Conservation (phyloP, 129 eudicot genomes). For the Centaurea solstitialis region DNA sequence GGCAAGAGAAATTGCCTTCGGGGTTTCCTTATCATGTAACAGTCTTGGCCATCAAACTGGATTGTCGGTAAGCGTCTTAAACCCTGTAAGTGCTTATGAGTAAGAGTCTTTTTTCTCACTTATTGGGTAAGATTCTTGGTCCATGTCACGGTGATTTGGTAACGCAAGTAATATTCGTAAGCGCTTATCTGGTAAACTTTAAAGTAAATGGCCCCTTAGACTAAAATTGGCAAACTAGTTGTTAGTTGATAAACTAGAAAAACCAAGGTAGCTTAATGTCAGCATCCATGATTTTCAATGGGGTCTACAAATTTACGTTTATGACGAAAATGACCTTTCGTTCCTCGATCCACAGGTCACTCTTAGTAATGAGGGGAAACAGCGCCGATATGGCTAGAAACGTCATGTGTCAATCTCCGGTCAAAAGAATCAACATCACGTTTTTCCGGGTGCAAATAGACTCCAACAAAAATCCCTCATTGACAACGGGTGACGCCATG, state of each 20-base stretch:
- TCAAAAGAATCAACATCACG: slow-evolving; percentile 69
- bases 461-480: slow-evolving; percentile 23
- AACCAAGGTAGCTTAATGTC: background rate
- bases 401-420: slow-evolving; percentile 74
- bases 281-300: background rate
- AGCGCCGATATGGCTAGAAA: slow-evolving; percentile 82
- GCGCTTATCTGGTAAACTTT: too few species aligned
- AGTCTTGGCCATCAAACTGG: too few species aligned
- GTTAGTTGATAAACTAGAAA: background rate
- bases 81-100: too few species aligned
- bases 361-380: slow-evolving; percentile 81
- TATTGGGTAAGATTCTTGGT: too few species aligned
- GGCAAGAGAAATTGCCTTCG: too few species aligned
- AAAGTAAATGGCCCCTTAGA: background rate
- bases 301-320: background rate
- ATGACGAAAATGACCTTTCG: background rate
- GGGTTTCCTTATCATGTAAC: too few species aligned
- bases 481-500: slow-evolving; percentile 49
- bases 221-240: background rate
- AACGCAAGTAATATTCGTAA: too few species aligned
- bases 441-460: slow-evolving; percentile 64
- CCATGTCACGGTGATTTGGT: too few species aligned
- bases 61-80: too few species aligned
- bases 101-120: too few species aligned
- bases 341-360: slow-evolving; percentile 49